A percentile compares a stretch with the other conserved stretches of the same genome.
Evolutionary conservation across 2,329 filamentous ascomycete genomes (phyloP).

Genomic region (Claviceps capensis): DNA sequence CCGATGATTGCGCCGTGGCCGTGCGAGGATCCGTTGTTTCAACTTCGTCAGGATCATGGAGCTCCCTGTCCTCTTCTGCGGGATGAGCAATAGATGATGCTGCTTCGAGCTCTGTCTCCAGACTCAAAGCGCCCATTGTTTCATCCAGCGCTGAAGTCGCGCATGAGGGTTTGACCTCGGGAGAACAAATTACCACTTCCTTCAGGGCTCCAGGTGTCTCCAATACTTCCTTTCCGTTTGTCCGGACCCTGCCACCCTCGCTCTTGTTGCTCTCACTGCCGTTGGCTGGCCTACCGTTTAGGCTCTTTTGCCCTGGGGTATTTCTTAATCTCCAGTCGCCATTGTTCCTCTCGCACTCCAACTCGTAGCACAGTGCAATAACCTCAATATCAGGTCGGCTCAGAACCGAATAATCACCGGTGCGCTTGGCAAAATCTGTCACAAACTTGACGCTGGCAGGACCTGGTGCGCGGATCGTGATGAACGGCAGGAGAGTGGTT

Average conservation of each 20-base stretch:
- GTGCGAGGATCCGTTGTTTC: constrained; percentile 7
- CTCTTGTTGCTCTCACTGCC: not conserved
- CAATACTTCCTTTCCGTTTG: constrained; percentile 10
- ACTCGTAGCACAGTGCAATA: constrained; percentile 78
- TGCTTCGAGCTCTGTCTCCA: constrained; percentile 7
- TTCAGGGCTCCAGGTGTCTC: not conserved
- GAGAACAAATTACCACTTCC: not conserved
- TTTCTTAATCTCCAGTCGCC: constrained; percentile 76
- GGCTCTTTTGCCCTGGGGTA: constrained; percentile 61
- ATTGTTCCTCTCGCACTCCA: constrained; percentile 85
- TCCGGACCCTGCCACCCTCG: constrained; percentile 23
- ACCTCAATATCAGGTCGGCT: constrained; percentile 84
- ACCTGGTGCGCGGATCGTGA: constrained; percentile 61
- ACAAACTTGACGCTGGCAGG: constrained; percentile 69
- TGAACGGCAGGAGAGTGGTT: constrained; percentile 72
- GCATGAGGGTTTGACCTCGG: constrained; percentile 11
- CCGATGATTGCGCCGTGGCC: constrained; percentile 1
- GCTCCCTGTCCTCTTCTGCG: constrained; percentile 1
- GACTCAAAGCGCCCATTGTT: constrained; percentile 12
- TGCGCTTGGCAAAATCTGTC: constrained; percentile 73
- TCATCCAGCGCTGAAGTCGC: constrained; percentile 7
- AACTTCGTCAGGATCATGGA: not conserved
- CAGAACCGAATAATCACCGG: constrained; percentile 77
- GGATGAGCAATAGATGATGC: not conserved
- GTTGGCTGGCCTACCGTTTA: constrained; percentile 47